Evolutionary conservation across 108 stramenopile genomes (phyloP).

Genomic region (Chaetoceros tenuissimus): DNA sequence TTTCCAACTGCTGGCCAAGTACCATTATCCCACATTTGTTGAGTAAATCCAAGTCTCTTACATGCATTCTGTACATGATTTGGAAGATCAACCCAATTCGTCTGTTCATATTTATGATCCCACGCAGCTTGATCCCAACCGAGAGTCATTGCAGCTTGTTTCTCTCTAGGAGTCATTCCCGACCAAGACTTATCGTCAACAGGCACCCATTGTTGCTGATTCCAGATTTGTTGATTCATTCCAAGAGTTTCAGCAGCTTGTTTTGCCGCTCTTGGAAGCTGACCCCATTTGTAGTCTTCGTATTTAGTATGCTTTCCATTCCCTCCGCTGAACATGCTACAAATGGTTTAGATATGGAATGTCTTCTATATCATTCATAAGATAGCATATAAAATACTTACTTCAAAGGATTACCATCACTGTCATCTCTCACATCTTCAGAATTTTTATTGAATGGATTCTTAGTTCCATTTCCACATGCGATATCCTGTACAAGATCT

Average conservation of each 20-base stretch:
- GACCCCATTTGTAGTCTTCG: conserved; percentile 32
- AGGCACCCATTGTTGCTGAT: conserved; percentile 19
- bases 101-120: conserved; percentile 43
- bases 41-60: conserved; percentile 31
- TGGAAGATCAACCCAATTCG: conserved; percentile 38
- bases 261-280: conserved; percentile 29
- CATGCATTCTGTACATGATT: conserved; percentile 32
- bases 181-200: conserved; percentile 35
- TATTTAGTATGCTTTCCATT: conserved; percentile 46
- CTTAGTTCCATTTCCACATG: no score
- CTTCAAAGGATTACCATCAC: no score
- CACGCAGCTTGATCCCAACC: conserved; percentile 50
- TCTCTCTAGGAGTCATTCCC: conserved; percentile 38
- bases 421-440: no score
- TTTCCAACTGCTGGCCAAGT: conserved; percentile 10
- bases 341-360: no score
- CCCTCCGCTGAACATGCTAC: no score
- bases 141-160: conserved; percentile 23
- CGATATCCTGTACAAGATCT: no score
- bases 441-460: no score
- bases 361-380: no score
- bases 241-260: conserved; percentile 44
- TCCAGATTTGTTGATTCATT: conserved; percentile 32
- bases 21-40: conserved; percentile 43
- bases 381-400: no score